Evolutionary conservation across 2,329 filamentous ascomycete genomes (phyloP).

Genomic region (Pyricularia pennisetigena): DNA sequence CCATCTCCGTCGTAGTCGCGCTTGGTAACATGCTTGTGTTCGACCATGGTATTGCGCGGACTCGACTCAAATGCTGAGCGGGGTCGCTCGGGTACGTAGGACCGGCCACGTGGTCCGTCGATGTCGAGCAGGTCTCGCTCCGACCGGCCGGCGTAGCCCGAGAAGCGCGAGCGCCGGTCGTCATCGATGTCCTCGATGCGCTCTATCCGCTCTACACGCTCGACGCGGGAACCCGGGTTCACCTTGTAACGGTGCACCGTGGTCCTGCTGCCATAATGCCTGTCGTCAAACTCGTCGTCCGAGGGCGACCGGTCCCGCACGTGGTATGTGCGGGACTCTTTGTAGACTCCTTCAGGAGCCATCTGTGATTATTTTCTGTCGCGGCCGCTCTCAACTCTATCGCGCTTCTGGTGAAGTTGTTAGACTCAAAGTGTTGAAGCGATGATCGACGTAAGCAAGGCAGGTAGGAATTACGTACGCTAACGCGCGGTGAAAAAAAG

Average conservation of each 20-base stretch:
- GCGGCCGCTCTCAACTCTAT: not conserved
- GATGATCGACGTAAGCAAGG: not conserved
- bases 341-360: conserved; percentile 5
- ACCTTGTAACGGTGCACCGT: conserved; percentile 46
- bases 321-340: not conserved
- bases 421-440: not conserved
- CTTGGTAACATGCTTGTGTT: conserved; percentile 19
- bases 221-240: conserved; percentile 24
- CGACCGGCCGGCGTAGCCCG: conserved; percentile 15
- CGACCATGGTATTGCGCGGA: conserved; percentile 16
- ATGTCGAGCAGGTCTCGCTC: conserved; percentile 31
- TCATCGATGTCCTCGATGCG: conserved; percentile 32
- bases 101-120: conserved; percentile 28
- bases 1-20: conserved; percentile 15
- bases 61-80: conserved; percentile 37
- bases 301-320: conserved; percentile 2
- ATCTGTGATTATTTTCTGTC: not conserved
- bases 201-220: conserved; percentile 28
- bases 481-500: not conserved
- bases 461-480: not conserved
- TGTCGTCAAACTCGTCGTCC: conserved; percentile 8
- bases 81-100: conserved; percentile 36
- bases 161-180: conserved; percentile 33
- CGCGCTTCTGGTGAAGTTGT: not conserved
- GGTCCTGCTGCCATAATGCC: conserved; percentile 27